These are phyloP conservation scores for Infundibulicybe gibba DNA, from an alignment of 768 basidiomycete genomes.

Conservation along the genomic window DNA sequence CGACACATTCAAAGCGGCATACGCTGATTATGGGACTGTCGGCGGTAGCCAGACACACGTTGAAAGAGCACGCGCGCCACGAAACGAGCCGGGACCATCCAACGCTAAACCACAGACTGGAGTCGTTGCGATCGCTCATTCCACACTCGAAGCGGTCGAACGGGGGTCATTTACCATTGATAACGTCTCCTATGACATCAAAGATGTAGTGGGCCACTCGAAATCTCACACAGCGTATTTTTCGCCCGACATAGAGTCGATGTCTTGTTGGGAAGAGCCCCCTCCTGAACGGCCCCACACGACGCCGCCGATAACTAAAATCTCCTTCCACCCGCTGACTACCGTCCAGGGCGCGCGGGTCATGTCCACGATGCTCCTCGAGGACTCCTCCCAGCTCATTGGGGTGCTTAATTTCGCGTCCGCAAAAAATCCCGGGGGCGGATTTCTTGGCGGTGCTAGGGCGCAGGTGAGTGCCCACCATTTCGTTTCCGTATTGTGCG, in stretches of 20 bases:
- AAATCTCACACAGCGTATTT: slow-evolving; percentile 49
- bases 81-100: no score
- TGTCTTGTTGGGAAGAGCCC: slow-evolving; percentile 40
- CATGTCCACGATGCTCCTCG: slow-evolving; percentile 17
- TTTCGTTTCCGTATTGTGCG: no score
- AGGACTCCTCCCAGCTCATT: slow-evolving; percentile 21
- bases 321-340: slow-evolving; percentile 57
- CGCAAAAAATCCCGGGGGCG: slow-evolving; percentile 72
- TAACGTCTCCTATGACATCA: slow-evolving; percentile 24
- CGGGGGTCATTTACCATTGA: slow-evolving; percentile 31
- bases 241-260: slow-evolving; percentile 32
- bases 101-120: no score
- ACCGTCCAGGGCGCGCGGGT: slow-evolving; percentile 60
- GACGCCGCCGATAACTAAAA: slow-evolving; percentile 14
- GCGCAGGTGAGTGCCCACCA: slow-evolving; percentile 39
- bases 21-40: no score
- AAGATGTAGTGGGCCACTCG: slow-evolving; percentile 17
- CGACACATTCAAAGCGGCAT: slow-evolving; percentile 16
- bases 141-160: slow-evolving; percentile 45
- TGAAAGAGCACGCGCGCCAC: no score
- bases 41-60: no score
- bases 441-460: slow-evolving; percentile 67
- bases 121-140: no score
- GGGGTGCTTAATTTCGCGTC: slow-evolving; percentile 78
- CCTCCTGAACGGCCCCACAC: no score